Conservation (phyloP, 2,329 filamentous ascomycete genomes). For the Fusarium chlamydosporum region DNA sequence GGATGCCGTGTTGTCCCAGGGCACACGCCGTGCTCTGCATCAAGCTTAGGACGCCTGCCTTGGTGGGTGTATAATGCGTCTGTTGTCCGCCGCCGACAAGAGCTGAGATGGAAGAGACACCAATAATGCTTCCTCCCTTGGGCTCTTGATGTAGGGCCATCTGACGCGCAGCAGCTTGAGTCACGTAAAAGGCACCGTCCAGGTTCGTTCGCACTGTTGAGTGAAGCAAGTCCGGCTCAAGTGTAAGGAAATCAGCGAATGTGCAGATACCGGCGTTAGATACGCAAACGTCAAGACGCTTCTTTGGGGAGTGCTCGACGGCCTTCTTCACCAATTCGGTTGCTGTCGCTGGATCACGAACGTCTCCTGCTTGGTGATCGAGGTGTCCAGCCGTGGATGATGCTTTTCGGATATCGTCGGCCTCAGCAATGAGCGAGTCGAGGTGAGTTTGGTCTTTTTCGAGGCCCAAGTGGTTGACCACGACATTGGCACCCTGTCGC, state of each 20-base stretch:
- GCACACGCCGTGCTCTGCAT: constrained; percentile 89
- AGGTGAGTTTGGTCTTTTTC: constrained; percentile 66
- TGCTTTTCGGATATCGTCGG: constrained; percentile 60
- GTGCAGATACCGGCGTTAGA: constrained; percentile 91
- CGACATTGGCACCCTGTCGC: constrained; percentile 81
- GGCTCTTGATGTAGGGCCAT: constrained; percentile 76
- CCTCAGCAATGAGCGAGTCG: constrained; percentile 66
- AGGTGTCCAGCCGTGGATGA: constrained; percentile 67
- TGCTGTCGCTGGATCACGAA: constrained; percentile 80
- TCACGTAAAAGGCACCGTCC: constrained; percentile 88
- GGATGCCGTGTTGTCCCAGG: constrained; percentile 79
- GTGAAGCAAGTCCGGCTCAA: constrained; percentile 78
- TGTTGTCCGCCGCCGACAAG: constrained; percentile 84
- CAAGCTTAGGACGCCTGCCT: constrained; percentile 82
- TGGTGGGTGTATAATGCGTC: constrained; percentile 90
- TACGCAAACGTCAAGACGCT: constrained; percentile 81
- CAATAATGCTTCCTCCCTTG: constrained; percentile 84
- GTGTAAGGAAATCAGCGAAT: constrained; percentile 87
- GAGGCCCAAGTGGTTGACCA: constrained; percentile 83
- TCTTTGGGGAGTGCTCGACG: constrained; percentile 64
- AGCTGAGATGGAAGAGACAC: constrained; percentile 79
- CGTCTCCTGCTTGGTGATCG: constrained; percentile 80
- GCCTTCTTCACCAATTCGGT: constrained; percentile 75
- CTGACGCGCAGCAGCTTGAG: constrained; percentile 86
- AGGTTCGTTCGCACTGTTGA: constrained; percentile 85